phyloP scores from a whole-genome alignment of 2,329 filamentous ascomycete genomes.

The Colletotrichum limetticola region DNA sequence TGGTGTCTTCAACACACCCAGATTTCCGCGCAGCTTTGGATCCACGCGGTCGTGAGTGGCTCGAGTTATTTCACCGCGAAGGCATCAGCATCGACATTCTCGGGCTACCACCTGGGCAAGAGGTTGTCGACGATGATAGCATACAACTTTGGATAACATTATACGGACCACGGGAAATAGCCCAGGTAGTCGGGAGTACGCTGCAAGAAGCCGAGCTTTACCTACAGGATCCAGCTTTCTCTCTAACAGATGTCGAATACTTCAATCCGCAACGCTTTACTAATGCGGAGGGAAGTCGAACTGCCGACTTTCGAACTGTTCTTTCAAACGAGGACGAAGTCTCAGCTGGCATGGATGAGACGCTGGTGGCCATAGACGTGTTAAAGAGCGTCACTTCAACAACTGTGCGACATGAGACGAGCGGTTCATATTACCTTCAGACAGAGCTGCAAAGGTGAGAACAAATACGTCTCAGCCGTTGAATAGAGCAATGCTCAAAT shows the following conservation, averaged over 20 bases:
- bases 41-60: neutral
- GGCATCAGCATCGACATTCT: neutral
- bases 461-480: rapidly evolving
- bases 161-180: neutral
- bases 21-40: neutral
- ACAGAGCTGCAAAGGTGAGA: neutral
- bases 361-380: neutral
- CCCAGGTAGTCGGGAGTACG: neutral
- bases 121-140: neutral
- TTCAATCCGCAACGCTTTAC: neutral
- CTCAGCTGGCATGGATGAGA: neutral
- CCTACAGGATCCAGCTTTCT: neutral
- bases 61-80: neutral
- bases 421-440: neutral
- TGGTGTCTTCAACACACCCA: neutral
- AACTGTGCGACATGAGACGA: neutral
- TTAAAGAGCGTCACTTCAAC: neutral
- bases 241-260: neutral
- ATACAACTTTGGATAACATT: neutral
- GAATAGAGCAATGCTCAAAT: neutral
- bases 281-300: neutral
- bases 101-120: neutral
- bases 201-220: neutral
- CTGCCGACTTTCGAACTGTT: neutral
- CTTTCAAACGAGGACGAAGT: neutral